Evolutionary conservation across 345 rosid genomes (phyloP).

Genomic region (Dovyalis caffra): DNA sequence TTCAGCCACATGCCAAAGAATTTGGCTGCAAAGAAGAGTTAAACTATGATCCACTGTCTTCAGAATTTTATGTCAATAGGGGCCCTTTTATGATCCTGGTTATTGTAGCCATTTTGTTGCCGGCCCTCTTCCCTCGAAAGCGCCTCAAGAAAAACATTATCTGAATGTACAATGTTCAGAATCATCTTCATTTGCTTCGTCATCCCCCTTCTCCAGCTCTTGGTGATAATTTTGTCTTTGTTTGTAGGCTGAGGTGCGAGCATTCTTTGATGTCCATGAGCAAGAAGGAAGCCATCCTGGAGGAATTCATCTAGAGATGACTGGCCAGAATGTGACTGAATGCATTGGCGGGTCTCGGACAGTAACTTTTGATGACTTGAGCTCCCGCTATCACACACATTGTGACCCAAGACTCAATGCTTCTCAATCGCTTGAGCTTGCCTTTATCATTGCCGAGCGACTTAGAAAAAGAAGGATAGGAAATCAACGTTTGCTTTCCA

Average conservation of each 20-base stretch:
- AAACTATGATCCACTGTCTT: neutral
- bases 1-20: neutral
- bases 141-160: neutral
- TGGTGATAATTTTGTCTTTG: neutral
- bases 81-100: neutral
- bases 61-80: neutral
- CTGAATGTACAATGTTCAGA: neutral
- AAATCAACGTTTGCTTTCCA: conserved; percentile 4
- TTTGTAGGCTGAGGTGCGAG: conserved; percentile 28
- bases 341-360: conserved; percentile 31
- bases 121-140: neutral
- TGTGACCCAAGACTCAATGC: conserved; percentile 35
- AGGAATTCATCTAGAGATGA: conserved; percentile 34
- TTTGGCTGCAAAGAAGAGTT: too few species aligned
- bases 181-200: neutral
- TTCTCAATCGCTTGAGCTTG: conserved; percentile 30
- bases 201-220: neutral
- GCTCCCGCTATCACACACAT: conserved; percentile 32
- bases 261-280: conserved; percentile 34
- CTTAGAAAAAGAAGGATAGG: conserved; percentile 25
- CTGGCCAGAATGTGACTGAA: conserved; percentile 32
- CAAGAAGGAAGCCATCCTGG: conserved; percentile 33
- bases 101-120: neutral
- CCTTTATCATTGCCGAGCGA: conserved; percentile 29
- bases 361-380: conserved; percentile 26